Evolutionary conservation across 768 basidiomycete species (phyloP), one percentile per base, ranked within the genome.

Genomic region (Pholiota molesta): DNA sequence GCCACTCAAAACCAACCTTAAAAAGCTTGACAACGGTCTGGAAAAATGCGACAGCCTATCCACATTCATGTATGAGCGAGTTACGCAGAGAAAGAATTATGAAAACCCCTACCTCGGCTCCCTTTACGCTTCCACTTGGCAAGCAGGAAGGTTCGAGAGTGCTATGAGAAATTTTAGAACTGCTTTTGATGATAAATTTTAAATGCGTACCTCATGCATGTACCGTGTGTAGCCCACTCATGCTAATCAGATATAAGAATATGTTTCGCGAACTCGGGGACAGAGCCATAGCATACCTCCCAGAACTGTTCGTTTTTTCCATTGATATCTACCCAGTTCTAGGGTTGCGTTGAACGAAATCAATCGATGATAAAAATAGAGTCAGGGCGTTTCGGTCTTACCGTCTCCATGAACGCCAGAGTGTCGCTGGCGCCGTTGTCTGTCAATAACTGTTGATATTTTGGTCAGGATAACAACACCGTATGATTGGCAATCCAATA

Each of bases 191-290:
- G n/a, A 13, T 37, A 13, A 21, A 23, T 0, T 26, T 19, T 19
- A 4, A 7, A 51, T 73, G 61, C 67, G 8, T 49, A 78, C 80
- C 80, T 82, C 76, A 78, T 77, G 67, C 82, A 83, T 7, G 82
- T 91, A 33, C 90, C 90, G 66, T 91, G 90, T 13, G 79, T 83
- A 10, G 74, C 62, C 90, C 90, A 91, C 71, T 91, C 90, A 61
- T 92, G 88, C 84, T 87, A 57, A 4, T 9, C 1, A 58, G 0
- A 13, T 8, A 26, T 56, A 29, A 58, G 17, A 64, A 57, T 9
- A 8, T 11, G 7, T 19, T n/a, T 3, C 45, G 35, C 5, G 11
- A 26, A 14, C 44, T 3, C 14, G 14, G 35, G 26, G 29, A 37
- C 23, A 33, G n/a, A 45, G 21, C 17, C 17, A 19, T n/a, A n/a